Evolutionary conservation across 495 filamentous ascomycete genomes (phyloP), one percentile per base, ranked within the genome.

Genomic region (Beverwykella pulmonaria): DNA sequence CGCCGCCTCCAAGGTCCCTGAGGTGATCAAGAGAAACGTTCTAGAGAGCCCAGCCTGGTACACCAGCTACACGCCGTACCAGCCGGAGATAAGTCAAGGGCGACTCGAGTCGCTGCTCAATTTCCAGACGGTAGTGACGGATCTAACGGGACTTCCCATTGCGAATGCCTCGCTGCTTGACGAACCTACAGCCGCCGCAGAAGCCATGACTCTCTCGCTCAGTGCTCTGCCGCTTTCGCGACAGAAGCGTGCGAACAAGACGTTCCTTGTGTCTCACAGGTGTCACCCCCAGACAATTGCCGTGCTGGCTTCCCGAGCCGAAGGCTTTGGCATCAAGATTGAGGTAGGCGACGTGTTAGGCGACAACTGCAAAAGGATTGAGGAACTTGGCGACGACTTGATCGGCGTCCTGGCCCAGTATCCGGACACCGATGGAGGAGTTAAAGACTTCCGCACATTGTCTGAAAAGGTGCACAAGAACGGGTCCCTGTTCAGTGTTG

Each of bases 61-160:
- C 78, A 98, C 94, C 44, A 97, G 93, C 75, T 98, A 98, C 75
- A 98, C 94, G 0, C 94, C 94, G 26, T 98, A 98, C 77, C 94
- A 98, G 76, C 93, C 94, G 1, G 94, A 98, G 79, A 98, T 98
- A 81, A 96, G 92, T 73, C 94, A 98, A 77, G 94, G 82, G 55
- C 44, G 71, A 58, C 58, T 80, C 67, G 95, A 98, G 81, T 96
- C 93, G 7, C 80, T 98, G 44, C 81, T 98, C 48, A 98, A 98
- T 80, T 98, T 96, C 78, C 94, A 98, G 83, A 98, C 94, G 14
- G 76, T 98, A 78, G 90, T 96, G 6, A 86, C 90, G 7, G 94
- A 98, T 73, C 81, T 98, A 50, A 98, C 94, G 0, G 91, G 83
- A 8, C 84, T 98, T 32, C 85, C 92, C 15, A 92, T 98, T 70